phyloP scores from a whole-genome alignment of 768 basidiomycete genomes.

The Phanerochaete carnosa region DNA sequence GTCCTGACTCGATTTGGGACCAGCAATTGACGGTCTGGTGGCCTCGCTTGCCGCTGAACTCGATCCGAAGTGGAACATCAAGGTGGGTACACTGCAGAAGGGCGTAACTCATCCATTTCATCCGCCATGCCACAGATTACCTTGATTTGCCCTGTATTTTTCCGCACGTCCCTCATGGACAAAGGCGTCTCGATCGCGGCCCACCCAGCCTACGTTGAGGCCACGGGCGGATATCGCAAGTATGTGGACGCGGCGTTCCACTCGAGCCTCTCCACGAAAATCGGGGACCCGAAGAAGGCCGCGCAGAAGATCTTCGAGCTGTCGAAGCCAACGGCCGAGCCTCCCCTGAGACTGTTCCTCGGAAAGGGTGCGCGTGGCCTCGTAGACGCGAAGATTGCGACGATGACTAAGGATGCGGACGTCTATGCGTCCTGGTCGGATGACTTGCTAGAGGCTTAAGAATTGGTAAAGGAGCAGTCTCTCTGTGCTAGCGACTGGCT shows the following conservation, averaged over 20 bases:
- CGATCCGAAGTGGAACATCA: constrained; percentile 46
- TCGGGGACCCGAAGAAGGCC: constrained; percentile 18
- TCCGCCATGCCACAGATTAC: not conserved
- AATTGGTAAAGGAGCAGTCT: no score
- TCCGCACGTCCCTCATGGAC: not conserved
- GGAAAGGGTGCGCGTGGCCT: constrained; percentile 11
- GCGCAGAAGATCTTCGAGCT: constrained; percentile 17
- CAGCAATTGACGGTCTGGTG: constrained; percentile 35
- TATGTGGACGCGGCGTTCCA: not conserved
- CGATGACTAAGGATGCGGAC: constrained; percentile 8
- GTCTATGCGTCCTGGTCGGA: constrained; percentile 20
- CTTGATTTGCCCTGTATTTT: constrained; percentile 3
- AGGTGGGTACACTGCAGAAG: constrained; percentile 24
- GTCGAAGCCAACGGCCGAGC: constrained; percentile 4
- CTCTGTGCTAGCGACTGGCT: no score
- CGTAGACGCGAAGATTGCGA: constrained; percentile 4
- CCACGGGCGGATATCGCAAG: not conserved
- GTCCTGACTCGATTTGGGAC: not conserved
- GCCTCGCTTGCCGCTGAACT: constrained; percentile 38
- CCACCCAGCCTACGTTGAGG: constrained; percentile 9
- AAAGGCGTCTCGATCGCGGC: not conserved
- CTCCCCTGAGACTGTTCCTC: constrained; percentile 18
- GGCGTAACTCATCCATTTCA: not conserved
- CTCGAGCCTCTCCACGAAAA: not conserved
- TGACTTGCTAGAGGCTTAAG: constrained; percentile 4